Evolutionary conservation across 1,284 basidiomycete genomes (phyloP), one percentile per base, ranked within the genome.

Genomic region (Meira nashicola): DNA sequence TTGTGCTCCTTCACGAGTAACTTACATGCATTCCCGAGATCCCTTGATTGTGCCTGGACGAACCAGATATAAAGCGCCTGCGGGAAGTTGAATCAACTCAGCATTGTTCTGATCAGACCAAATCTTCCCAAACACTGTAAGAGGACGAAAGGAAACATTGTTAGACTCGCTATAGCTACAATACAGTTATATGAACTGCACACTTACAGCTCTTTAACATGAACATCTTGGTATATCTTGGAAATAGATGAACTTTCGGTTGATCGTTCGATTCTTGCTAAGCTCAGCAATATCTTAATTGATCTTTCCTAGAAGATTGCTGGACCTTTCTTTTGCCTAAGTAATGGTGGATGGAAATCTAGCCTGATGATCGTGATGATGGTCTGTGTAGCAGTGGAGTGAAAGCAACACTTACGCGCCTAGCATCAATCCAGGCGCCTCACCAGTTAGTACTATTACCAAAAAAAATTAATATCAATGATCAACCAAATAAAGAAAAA

Each of bases 31-130:
- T 83, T 97, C 94, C 70, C 92, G 83, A 11, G 89, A 89, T 41
- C 90, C 89, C 68, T 94, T 88, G 69, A 95, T 87, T 68, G 88
- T 89, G 61, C 89, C 90, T 41, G 91, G 89, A 51, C 94, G 86
- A 58, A 94, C 87, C 62, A 97, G 86, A 80, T 89, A 94, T 33
- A 98, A 85, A 74, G 92, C 87, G 2, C 94, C 95, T 64, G 88
- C 87, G 14, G 90, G 89, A 58, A 97, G 89, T 82, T 95, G 94
- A 54, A 95, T 91, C 54, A 99, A 84, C 62, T 76, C 73, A 21
- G 70, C 63, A 44, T 74, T 75, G 60, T 73, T 63, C 58, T 71
- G 47, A 39, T 75, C 73, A 92, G 91, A 90, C 91, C 92, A 93
- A 80, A 95, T 92, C 84, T 88, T 90, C 69, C 89, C 88, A 65